Conservation (phyloP, 1,284 basidiomycete genomes). For the Melampsora larici-populina region DNA sequence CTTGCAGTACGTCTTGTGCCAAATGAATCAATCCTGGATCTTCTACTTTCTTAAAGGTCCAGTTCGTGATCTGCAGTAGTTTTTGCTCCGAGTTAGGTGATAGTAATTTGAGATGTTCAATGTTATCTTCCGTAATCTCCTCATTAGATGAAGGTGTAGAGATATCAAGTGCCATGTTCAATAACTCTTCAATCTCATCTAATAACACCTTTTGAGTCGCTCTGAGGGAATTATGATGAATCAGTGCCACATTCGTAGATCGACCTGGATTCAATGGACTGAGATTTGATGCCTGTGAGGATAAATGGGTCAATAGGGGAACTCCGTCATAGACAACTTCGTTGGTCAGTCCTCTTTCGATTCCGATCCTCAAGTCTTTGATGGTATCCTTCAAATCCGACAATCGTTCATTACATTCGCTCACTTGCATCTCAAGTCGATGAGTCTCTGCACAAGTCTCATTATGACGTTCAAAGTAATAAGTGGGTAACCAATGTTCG, state of each 20-base stretch:
- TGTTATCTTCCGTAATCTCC: constrained; percentile 81
- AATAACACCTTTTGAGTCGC: constrained; percentile 64
- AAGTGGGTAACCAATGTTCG: constrained; percentile 91
- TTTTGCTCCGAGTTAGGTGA: constrained; percentile 76
- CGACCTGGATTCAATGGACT: constrained; percentile 56
- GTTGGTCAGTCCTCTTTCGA: constrained; percentile 8
- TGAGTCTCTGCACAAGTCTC: constrained; percentile 98
- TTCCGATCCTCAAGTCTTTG: constrained; percentile 44
- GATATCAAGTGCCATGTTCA: constrained; percentile 75
- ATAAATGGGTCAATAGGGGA: constrained; percentile 59
- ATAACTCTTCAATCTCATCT: constrained; percentile 77
- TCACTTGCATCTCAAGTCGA: constrained; percentile 89
- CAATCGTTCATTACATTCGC: constrained; percentile 88
- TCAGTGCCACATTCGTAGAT: constrained; percentile 62
- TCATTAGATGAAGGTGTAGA: constrained; percentile 85
- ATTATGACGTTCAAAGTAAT: constrained; percentile 99
- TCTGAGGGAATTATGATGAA: constrained; percentile 47
- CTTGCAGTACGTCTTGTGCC: constrained; percentile 76
- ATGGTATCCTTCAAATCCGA: constrained; percentile 75
- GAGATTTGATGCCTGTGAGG: constrained; percentile 63
- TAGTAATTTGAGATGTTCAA: constrained; percentile 84
- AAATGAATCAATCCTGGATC: constrained; percentile 79
- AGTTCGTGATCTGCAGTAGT: constrained; percentile 72
- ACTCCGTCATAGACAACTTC: constrained; percentile 23
- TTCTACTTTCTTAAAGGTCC: constrained; percentile 77